Evolutionary conservation across 2,329 filamentous ascomycete genomes (phyloP).

Genomic region (Pyrenophora tritici-repentis): DNA sequence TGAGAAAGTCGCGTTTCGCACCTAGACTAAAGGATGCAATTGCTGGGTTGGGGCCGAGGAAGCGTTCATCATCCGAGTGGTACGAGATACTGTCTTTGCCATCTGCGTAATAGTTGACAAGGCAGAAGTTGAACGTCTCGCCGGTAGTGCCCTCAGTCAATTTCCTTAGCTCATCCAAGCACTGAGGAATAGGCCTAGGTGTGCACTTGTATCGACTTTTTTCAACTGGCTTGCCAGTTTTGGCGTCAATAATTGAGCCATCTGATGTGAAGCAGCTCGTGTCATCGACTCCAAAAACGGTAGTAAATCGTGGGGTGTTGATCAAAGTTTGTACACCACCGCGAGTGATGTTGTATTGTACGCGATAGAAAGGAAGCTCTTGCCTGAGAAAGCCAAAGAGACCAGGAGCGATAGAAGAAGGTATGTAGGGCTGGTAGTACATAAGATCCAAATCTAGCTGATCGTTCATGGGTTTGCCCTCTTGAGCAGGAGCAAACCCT

Average conservation of each 20-base stretch:
- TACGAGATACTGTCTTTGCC: slow-evolving; percentile 78
- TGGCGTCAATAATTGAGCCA: slow-evolving; percentile 49
- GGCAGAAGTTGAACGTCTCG: slow-evolving; percentile 75
- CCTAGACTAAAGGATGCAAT: slow-evolving; percentile 79
- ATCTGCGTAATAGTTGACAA: slow-evolving; percentile 83
- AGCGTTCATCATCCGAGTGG: slow-evolving; percentile 80
- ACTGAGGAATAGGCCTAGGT: slow-evolving; percentile 73
- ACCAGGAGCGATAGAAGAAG: slow-evolving; percentile 58
- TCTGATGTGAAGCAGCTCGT: slow-evolving; percentile 62
- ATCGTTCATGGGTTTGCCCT: slow-evolving; percentile 64
- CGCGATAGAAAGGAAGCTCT: slow-evolving; percentile 76
- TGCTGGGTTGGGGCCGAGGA: slow-evolving; percentile 69
- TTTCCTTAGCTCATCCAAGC: slow-evolving; percentile 66
- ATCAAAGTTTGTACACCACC: slow-evolving; percentile 67
- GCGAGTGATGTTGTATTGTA: slow-evolving; percentile 73
- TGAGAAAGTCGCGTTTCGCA: slow-evolving; percentile 72
- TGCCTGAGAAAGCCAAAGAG: slow-evolving; percentile 73
- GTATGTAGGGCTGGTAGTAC: slow-evolving; percentile 76
- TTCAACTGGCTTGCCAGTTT: slow-evolving; percentile 49
- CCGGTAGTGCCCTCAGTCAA: slow-evolving; percentile 69
- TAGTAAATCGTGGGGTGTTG: slow-evolving; percentile 64
- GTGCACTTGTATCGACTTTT: slow-evolving; percentile 61
- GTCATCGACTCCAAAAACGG: slow-evolving; percentile 65
- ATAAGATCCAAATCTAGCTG: slow-evolving; percentile 73
- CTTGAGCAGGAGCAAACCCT: slow-evolving; percentile 55